Evolutionary conservation across 331 rosid genomes (phyloP).

Genomic region (Prunus yedoensis): DNA sequence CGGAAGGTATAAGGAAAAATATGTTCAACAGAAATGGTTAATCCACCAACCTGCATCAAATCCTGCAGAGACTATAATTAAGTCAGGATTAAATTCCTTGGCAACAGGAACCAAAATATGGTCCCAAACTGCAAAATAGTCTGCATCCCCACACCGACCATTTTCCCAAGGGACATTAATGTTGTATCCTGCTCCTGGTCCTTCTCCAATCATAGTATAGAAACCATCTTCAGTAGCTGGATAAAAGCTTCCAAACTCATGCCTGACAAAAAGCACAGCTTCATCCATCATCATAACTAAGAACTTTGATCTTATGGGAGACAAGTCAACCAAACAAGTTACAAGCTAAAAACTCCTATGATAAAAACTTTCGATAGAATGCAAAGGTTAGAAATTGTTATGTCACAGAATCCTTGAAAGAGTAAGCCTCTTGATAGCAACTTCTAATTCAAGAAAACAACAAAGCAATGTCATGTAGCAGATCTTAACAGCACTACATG

Average conservation of each 20-base stretch:
- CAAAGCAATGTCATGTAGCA: neutral
- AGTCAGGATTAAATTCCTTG: conserved; percentile 77
- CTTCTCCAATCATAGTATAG: conserved; percentile 79
- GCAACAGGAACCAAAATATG: conserved; percentile 88
- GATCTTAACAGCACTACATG: neutral
- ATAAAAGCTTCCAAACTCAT: conserved; percentile 83
- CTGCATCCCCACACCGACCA: conserved; percentile 86
- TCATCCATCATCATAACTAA: conserved; percentile 19
- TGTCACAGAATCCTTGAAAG: neutral
- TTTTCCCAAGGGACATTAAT: conserved; percentile 98
- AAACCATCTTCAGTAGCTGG: conserved; percentile 71
- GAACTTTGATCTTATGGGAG: conserved; percentile 12
- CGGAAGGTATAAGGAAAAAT: neutral
- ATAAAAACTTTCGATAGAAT: neutral
- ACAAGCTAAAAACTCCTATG: conserved; percentile 14
- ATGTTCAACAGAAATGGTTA: neutral
- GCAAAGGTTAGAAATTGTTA: neutral
- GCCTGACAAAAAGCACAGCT: conserved; percentile 53
- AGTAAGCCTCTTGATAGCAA: neutral
- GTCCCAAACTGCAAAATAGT: conserved; percentile 94
- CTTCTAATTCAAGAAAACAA: conserved; percentile 1
- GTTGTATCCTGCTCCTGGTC: conserved; percentile 81
- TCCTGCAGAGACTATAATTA: conserved; percentile 88
- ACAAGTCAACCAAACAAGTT: neutral
- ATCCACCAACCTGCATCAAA: conserved; percentile 84